phyloP scores from a whole-genome alignment of 371 early-diverging fungal species.

The Apophysomyces elegans region DNA sequence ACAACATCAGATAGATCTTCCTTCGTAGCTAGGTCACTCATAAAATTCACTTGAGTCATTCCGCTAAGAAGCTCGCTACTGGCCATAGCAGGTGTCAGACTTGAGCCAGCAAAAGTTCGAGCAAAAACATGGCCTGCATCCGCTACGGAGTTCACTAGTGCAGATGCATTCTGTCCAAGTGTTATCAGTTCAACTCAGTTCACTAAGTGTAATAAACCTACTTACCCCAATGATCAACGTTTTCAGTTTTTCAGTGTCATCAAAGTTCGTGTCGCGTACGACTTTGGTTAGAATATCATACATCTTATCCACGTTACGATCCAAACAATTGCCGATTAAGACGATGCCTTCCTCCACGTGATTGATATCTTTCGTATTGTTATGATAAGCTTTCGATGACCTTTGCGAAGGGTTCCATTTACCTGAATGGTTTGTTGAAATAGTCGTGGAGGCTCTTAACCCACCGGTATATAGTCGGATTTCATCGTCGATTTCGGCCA shows the following conservation, averaged over 20 bases:
- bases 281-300: conserved; percentile 74
- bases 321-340: conserved; percentile 70
- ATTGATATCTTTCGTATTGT: conserved; percentile 46
- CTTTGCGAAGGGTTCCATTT: conserved; percentile 10
- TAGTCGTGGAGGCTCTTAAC: conserved; percentile 68
- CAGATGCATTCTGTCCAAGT: conserved; percentile 60
- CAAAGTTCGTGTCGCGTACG: conserved; percentile 77
- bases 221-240: conserved; percentile 76
- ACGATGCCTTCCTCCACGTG: conserved; percentile 63
- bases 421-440: conserved; percentile 70
- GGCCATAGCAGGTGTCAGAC: conserved; percentile 63
- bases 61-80: conserved; percentile 73
- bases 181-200: neutral
- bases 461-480: conserved; percentile 90
- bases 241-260: conserved; percentile 70
- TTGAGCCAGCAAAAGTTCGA: conserved; percentile 70
- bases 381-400: neutral
- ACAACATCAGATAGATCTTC: conserved; percentile 65
- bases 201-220: conserved; percentile 6
- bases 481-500: conserved; percentile 88
- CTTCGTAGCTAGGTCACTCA: conserved; percentile 67
- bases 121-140: conserved; percentile 88
- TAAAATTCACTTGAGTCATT: conserved; percentile 80
- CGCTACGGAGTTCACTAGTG: conserved; percentile 81
- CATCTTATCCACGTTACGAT: conserved; percentile 77